A percentile compares a stretch with the other conserved stretches of the same genome.
phyloP scores from a whole-genome alignment of 371 early-diverging fungal genomes.

The Phascolomyces articulosus region DNA sequence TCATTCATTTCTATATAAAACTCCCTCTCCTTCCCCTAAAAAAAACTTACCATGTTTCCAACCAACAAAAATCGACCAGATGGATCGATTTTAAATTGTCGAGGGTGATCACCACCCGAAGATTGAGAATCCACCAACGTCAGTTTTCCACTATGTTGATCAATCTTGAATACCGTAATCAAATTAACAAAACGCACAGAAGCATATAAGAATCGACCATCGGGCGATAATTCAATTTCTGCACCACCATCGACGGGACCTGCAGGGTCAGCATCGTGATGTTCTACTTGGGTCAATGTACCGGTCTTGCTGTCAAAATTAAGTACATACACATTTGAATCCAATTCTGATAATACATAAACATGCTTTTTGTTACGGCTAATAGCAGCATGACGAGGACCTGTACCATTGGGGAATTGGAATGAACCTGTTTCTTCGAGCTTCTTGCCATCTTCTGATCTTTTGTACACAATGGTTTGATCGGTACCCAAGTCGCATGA shows the following conservation, averaged over 20 bases:
- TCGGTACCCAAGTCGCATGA: constrained; percentile 34
- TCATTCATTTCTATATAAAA: too few relatives aligned
- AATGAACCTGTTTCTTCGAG: constrained; percentile 19
- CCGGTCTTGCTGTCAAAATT: constrained; percentile 35
- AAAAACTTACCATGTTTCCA: constrained; percentile 34
- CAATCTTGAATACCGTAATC: constrained; percentile 35
- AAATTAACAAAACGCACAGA: constrained; percentile 46
- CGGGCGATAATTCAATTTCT: constrained; percentile 44
- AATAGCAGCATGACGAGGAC: constrained; percentile 48
- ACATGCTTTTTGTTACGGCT: constrained; percentile 28
- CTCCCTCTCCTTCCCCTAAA: too few relatives aligned
- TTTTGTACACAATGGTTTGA: constrained; percentile 25
- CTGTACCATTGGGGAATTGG: constrained; percentile 40
- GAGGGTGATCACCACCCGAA: constrained; percentile 44
- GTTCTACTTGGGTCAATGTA: constrained; percentile 34
- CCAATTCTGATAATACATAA: constrained; percentile 42
- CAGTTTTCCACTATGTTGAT: constrained; percentile 38
- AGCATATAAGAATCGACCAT: constrained; percentile 40
- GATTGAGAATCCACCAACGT: constrained; percentile 26
- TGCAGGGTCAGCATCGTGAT: constrained; percentile 30
- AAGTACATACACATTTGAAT: constrained; percentile 35
- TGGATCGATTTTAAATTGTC: constrained; percentile 47
- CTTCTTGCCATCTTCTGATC: background rate
- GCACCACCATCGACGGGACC: constrained; percentile 26
- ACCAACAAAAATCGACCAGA: constrained; percentile 41